Evolutionary conservation across 2,329 filamentous ascomycete species (phyloP).

Genomic region (Penicillium sclerotiorum): DNA sequence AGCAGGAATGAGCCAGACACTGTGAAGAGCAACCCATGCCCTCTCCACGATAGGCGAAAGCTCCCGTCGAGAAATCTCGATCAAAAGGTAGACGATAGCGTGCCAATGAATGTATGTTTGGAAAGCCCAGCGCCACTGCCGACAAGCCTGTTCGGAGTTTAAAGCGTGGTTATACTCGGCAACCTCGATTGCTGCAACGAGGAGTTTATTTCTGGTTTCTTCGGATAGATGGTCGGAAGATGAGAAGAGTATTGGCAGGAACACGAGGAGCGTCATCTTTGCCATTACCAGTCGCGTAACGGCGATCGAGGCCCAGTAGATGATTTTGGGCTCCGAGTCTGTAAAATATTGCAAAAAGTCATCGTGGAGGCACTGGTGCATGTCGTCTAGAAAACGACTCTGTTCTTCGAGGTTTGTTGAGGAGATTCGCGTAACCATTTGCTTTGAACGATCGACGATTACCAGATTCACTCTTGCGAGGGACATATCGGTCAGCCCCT

Average conservation of each 20-base stretch:
- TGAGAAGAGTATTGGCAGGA: slow-evolving; percentile 55
- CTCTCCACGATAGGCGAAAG: slow-evolving; percentile 53
- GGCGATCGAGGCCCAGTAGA: slow-evolving; percentile 55
- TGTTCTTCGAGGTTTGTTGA: slow-evolving; percentile 45
- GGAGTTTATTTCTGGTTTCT: slow-evolving; percentile 39
- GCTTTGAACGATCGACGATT: slow-evolving; percentile 40
- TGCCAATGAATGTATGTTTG: slow-evolving; percentile 64
- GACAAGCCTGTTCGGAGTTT: slow-evolving; percentile 53
- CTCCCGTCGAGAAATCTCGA: slow-evolving; percentile 52
- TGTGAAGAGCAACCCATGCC: slow-evolving; percentile 52
- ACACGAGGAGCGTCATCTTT: slow-evolving; percentile 53
- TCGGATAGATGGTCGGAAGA: slow-evolving; percentile 36
- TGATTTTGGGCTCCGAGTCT: slow-evolving; percentile 44
- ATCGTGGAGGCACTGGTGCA: slow-evolving; percentile 49
- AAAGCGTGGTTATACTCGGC: slow-evolving; percentile 56
- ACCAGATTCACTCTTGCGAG: slow-evolving; percentile 44
- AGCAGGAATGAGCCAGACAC: slow-evolving; percentile 43
- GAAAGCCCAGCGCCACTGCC: slow-evolving; percentile 62
- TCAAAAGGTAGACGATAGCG: slow-evolving; percentile 59
- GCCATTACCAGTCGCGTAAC: slow-evolving; percentile 42
- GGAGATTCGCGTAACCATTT: slow-evolving; percentile 35
- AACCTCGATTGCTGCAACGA: slow-evolving; percentile 44
- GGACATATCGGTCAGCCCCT: slow-evolving; percentile 59
- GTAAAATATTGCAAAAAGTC: slow-evolving; percentile 47
- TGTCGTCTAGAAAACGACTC: slow-evolving; percentile 48